Conservation (phyloP, 1,284 basidiomycete species). For the Paramarasmius palmivorus region DNA sequence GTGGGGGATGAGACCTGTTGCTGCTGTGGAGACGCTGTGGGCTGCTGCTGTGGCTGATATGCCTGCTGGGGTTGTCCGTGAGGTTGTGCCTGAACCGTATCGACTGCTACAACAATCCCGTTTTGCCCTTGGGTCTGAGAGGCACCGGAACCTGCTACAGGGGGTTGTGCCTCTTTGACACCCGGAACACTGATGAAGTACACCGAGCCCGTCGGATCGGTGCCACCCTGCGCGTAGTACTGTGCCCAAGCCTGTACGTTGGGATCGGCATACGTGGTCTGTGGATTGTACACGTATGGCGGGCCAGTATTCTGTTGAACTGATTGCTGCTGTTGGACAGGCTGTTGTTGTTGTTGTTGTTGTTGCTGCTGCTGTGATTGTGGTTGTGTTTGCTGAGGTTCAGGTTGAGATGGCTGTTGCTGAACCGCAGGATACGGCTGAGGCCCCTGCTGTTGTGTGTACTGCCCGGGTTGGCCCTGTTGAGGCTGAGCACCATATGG, state of each 20-base stretch:
- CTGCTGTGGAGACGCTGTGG: conserved; percentile 1
- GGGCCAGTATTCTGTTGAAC: conserved; percentile 40
- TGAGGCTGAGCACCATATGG: conserved; percentile 22
- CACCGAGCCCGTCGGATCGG: conserved; percentile 65
- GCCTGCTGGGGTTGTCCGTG: not conserved
- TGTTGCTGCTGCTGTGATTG: conserved; percentile 25
- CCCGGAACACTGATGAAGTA: conserved; percentile 78
- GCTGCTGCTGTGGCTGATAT: conserved; percentile 3
- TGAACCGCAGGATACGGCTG: conserved; percentile 22
- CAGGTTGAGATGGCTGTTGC: conserved; percentile 24
- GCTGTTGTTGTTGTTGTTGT: conserved; percentile 25
- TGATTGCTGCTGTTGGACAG: conserved; percentile 18
- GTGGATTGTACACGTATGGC: conserved; percentile 71
- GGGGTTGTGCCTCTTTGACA: conserved; percentile 44
- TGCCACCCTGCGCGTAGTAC: conserved; percentile 76
- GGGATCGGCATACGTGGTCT: conserved; percentile 62
- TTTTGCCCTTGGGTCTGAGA: conserved; percentile 8
- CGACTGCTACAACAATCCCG: not conserved
- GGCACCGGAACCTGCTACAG: conserved; percentile 12
- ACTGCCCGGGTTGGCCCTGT: conserved; percentile 23
- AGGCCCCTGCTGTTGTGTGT: conserved; percentile 16
- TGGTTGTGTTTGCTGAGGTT: conserved; percentile 23
- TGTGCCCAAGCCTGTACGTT: conserved; percentile 81
- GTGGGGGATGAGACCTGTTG: not conserved
- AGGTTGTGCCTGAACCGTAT: not conserved